phyloP scores from a whole-genome alignment of 1,284 basidiomycete species.

The Schizophyllum amplum region DNA sequence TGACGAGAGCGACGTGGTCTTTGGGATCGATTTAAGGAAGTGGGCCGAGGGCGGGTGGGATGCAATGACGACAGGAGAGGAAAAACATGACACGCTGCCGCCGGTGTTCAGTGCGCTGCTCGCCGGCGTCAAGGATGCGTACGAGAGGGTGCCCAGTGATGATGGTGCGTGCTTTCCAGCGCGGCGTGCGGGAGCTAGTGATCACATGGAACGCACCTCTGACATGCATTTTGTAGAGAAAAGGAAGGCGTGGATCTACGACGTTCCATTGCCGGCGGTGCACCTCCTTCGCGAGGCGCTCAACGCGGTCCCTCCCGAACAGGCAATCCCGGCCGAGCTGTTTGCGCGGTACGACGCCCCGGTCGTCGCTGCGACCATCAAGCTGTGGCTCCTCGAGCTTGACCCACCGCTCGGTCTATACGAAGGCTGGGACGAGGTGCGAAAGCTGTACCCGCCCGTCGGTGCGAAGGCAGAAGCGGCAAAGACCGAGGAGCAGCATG shows the following conservation, averaged over 20 bases:
- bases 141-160: constrained; percentile 56
- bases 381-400: constrained; percentile 82
- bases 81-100: constrained; percentile 60
- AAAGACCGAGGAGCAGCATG: constrained; percentile 35
- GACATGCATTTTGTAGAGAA: constrained; percentile 45
- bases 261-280: constrained; percentile 73
- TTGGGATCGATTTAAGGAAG: constrained; percentile 81
- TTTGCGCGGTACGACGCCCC: constrained; percentile 77
- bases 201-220: too few relatives aligned
- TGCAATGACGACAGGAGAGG: constrained; percentile 38
- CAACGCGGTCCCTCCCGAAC: constrained; percentile 62
- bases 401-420: constrained; percentile 76
- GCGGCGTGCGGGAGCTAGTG: background rate
- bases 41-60: constrained; percentile 76
- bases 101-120: constrained; percentile 70
- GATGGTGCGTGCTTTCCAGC: constrained; percentile 35
- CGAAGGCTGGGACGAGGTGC: constrained; percentile 87
- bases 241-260: constrained; percentile 90
- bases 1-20: constrained; percentile 76
- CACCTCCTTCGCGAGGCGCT: constrained; percentile 81
- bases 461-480: constrained; percentile 7
- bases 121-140: constrained; percentile 55
- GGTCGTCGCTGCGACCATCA: constrained; percentile 76
- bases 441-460: constrained; percentile 68
- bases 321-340: constrained; percentile 47